These are phyloP conservation scores for Apiotrichum domesticum DNA, from an alignment of 1,284 basidiomycete species.

Conservation along the genomic window DNA sequence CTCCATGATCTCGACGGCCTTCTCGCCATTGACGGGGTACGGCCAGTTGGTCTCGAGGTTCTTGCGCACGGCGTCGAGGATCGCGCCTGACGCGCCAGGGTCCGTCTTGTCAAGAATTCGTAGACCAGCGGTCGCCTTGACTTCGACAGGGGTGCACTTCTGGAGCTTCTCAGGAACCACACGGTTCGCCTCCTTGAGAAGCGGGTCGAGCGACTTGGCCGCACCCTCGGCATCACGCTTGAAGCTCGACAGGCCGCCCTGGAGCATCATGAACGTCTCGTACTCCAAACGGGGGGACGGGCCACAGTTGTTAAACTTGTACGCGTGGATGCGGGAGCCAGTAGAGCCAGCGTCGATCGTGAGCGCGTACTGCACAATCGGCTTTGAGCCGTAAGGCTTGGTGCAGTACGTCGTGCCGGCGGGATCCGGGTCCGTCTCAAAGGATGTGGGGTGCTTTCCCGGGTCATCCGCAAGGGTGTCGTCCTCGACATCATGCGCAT, in stretches of 20 bases:
- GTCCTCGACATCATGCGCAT: conserved; percentile 13
- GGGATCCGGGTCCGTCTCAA: conserved; percentile 44
- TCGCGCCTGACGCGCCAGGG: conserved; percentile 53
- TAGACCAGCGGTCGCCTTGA: conserved; percentile 93
- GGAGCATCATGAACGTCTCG: conserved; percentile 80
- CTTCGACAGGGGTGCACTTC: conserved; percentile 77
- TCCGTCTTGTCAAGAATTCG: conserved; percentile 58
- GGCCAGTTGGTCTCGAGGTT: conserved; percentile 64
- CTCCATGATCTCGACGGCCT: conserved; percentile 83
- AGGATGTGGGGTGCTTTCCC: conserved; percentile 28
- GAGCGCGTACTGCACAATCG: conserved; percentile 82
- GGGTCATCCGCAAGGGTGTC: conserved; percentile 9
- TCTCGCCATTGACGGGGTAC: conserved; percentile 60
- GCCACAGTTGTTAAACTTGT: conserved; percentile 92
- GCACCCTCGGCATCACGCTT: conserved; percentile 57
- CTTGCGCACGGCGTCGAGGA: conserved; percentile 67
- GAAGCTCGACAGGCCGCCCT: conserved; percentile 73
- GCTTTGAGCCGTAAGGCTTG: conserved; percentile 51
- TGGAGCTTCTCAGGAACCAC: conserved; percentile 67
- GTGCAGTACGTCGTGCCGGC: conserved; percentile 54
- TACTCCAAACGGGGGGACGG: conserved; percentile 77
- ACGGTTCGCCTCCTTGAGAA: conserved; percentile 72
- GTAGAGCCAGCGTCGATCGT: conserved; percentile 99
- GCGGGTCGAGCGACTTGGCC: conserved; percentile 69
- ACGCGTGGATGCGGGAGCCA: conserved; percentile 93